phyloP scores from a whole-genome alignment of 306 rosid species.

The Prinsepia uniflora region DNA sequence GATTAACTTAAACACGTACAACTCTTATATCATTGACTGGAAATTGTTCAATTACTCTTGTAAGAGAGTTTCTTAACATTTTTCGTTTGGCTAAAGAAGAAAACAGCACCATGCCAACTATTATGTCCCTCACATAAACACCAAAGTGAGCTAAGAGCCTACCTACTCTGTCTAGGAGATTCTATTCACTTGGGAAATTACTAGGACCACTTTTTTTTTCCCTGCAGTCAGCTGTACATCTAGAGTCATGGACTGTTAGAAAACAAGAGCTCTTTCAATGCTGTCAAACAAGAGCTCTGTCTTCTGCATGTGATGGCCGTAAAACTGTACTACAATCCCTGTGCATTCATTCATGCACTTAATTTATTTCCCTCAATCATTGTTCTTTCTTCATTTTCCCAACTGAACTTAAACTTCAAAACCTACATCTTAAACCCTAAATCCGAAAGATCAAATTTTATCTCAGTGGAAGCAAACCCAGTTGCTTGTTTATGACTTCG shows the following conservation, averaged over 20 bases:
- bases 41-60: too few species aligned
- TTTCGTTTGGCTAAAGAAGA: not conserved
- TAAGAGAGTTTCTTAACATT: too few species aligned
- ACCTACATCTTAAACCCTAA: too few species aligned
- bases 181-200: not conserved
- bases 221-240: not conserved
- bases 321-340: not conserved
- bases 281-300: slow-evolving; percentile 8
- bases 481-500: not conserved
- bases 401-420: not conserved
- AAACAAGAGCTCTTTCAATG: not conserved
- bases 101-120: not conserved
- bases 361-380: not conserved
- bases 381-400: not conserved
- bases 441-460: not conserved
- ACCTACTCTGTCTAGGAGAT: not conserved
- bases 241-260: not conserved
- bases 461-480: not conserved
- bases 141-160: too few species aligned
- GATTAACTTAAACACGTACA: too few species aligned
- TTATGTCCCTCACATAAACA: too few species aligned
- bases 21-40: too few species aligned
- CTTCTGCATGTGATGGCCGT: not conserved
- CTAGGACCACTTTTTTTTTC: not conserved
- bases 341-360: not conserved